A percentile compares a stretch with the other conserved stretches of the same genome.
These are phyloP conservation scores for Naganishia vishniacii DNA, from an alignment of 768 basidiomycete species.

Conservation along the genomic window DNA sequence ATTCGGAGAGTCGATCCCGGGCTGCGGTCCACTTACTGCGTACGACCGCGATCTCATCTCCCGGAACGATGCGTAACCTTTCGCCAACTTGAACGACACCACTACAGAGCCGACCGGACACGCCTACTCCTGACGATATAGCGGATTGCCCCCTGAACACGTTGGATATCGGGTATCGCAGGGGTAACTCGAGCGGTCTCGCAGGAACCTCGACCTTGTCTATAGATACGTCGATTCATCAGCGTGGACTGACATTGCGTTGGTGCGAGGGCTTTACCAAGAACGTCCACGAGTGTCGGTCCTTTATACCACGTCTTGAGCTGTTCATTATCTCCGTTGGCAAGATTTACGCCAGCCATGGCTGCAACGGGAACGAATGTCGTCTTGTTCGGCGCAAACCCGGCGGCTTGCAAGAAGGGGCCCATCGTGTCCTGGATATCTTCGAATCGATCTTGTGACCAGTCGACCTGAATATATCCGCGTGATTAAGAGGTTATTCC, in stretches of 20 bases:
- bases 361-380: conserved; percentile 84
- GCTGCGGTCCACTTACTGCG: conserved; percentile 49
- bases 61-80: conserved; percentile 75
- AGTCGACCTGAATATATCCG: conserved; percentile 63
- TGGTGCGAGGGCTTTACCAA: conserved; percentile 56
- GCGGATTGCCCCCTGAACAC: conserved; percentile 85
- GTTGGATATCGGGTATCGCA: conserved; percentile 87
- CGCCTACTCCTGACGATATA: conserved; percentile 60
- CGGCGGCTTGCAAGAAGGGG: conserved; percentile 79
- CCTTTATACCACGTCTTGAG: conserved; percentile 76
- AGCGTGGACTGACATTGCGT: neutral
- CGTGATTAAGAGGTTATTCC: too few relatives aligned
- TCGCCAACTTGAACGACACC: conserved; percentile 92
- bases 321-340: conserved; percentile 53
- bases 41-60: conserved; percentile 80
- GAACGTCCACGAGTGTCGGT: conserved; percentile 70
- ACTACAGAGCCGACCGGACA: conserved; percentile 76
- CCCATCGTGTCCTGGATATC: conserved; percentile 69
- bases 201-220: conserved; percentile 75
- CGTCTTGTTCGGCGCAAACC: conserved; percentile 72
- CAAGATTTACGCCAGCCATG: conserved; percentile 80
- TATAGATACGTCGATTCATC: conserved; percentile 44
- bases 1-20: neutral
- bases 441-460: conserved; percentile 75
- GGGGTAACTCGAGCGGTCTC: conserved; percentile 67